phyloP scores from a whole-genome alignment of 2,329 filamentous ascomycete species.

The Parascedosporium putredinis region DNA sequence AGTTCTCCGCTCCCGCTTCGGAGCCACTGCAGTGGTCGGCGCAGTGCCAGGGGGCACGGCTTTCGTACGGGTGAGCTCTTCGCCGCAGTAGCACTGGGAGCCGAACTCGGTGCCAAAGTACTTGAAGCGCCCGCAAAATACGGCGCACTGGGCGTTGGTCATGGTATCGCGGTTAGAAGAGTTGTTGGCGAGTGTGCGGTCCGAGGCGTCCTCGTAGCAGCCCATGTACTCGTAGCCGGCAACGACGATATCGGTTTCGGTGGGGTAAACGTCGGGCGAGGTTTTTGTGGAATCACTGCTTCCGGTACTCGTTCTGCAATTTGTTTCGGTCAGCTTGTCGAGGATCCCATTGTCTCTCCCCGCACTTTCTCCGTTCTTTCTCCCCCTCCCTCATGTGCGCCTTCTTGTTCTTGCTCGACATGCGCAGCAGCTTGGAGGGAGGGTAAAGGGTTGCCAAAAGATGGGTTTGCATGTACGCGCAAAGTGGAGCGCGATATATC shows the following conservation, averaged over 20 bases:
- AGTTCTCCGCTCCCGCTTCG: not conserved
- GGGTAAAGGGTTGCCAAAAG: too few relatives aligned
- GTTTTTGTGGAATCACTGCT: not conserved
- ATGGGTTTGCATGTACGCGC: not conserved
- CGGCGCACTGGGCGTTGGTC: conserved; percentile 37
- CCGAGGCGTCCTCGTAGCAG: conserved; percentile 1
- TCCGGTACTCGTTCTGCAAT: too few relatives aligned
- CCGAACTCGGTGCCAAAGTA: conserved; percentile 43
- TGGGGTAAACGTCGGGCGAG: not conserved
- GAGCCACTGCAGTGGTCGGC: not conserved
- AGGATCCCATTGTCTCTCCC: too few relatives aligned
- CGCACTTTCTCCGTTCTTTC: too few relatives aligned
- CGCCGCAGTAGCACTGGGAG: conserved; percentile 27
- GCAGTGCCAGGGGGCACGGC: not conserved
- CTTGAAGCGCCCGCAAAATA: conserved; percentile 33
- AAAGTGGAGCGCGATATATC: not conserved
- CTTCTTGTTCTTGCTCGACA: too few relatives aligned
- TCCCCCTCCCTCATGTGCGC: too few relatives aligned
- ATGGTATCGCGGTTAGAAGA: conserved; percentile 34
- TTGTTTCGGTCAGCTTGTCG: too few relatives aligned
- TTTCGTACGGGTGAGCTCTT: not conserved
- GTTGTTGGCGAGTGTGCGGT: conserved; percentile 31
- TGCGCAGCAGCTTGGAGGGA: too few relatives aligned
- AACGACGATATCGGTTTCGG: not conserved
- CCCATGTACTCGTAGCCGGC: not conserved